Conservation (phyloP, 805 yeast genomes). For the Suhomyces kilbournensis region DNA sequence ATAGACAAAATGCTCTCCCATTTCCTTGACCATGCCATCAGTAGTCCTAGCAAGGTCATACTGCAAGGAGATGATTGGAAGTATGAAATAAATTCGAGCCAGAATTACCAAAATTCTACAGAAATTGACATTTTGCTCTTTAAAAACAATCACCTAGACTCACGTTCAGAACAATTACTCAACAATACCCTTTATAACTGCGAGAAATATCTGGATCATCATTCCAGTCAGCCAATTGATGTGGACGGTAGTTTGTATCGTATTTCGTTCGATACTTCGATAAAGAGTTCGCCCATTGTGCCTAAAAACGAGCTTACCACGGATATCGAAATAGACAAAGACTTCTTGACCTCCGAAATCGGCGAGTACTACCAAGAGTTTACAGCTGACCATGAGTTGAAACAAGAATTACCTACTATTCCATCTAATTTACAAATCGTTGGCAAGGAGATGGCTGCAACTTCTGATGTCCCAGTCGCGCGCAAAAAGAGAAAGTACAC, state of each 20-base stretch:
- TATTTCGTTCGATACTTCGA: not conserved
- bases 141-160: not conserved
- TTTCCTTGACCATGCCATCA: not conserved
- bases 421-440: too few relatives aligned
- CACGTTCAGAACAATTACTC: not conserved
- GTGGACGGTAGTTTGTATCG: not conserved
- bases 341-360: conserved; percentile 19
- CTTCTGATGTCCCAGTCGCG: not conserved
- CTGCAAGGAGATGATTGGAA: not conserved
- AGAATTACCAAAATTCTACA: not conserved
- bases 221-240: not conserved
- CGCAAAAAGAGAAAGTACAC: not conserved
- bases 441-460: too few relatives aligned
- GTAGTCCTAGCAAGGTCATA: not conserved
- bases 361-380: not conserved
- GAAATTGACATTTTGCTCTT: not conserved
- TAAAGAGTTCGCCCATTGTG: conserved; percentile 13
- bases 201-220: not conserved
- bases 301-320: conserved; percentile 7
- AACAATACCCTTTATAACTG: not conserved
- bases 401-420: not conserved
- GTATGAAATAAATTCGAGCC: not conserved
- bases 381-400: not conserved
- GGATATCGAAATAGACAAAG: conserved; percentile 19
- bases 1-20: not conserved